These are phyloP conservation scores for Colletotrichum neosansevieriae DNA, from an alignment of 2,329 filamentous ascomycete species.

Conservation along the genomic window DNA sequence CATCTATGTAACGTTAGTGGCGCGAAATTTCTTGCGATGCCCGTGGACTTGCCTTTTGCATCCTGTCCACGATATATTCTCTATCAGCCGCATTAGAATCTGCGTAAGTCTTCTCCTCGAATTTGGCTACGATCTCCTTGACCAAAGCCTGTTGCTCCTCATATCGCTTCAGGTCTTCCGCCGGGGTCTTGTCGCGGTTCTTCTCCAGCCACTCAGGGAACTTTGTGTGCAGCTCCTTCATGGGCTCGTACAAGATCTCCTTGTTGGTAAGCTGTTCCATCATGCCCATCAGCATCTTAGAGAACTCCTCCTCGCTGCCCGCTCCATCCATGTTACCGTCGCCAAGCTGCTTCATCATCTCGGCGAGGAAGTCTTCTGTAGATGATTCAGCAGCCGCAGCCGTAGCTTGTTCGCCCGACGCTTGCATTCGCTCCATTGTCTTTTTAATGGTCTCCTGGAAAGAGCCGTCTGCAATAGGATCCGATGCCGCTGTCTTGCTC, in stretches of 20 bases:
- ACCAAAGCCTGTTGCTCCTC: slow-evolving; percentile 84
- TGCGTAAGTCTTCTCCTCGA: slow-evolving; percentile 84
- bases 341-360: slow-evolving; percentile 91
- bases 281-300: slow-evolving; percentile 95
- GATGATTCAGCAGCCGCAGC: slow-evolving; percentile 77
- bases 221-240: slow-evolving; percentile 96
- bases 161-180: slow-evolving; percentile 83
- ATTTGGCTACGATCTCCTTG: slow-evolving; percentile 87
- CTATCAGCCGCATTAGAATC: slow-evolving; percentile 86
- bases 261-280: slow-evolving; percentile 99
- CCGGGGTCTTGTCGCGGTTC: slow-evolving; percentile 74
- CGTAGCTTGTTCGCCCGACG: slow-evolving; percentile 86
- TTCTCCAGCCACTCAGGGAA: slow-evolving; percentile 90
- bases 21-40: slow-evolving; percentile 15
- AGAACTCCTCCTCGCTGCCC: slow-evolving; percentile 84
- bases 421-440: slow-evolving; percentile 97
- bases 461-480: slow-evolving; percentile 67
- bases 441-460: slow-evolving; percentile 94
- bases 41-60: slow-evolving; percentile 84
- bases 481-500: slow-evolving; percentile 43
- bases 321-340: slow-evolving; percentile 69
- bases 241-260: slow-evolving; percentile 97
- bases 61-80: slow-evolving; percentile 94
- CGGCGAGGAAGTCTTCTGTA: slow-evolving; percentile 85
- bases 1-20: slow-evolving; percentile 73